Evolutionary conservation across 2,329 filamentous ascomycete species (phyloP).

Genomic region (Ophiostoma sp.): DNA sequence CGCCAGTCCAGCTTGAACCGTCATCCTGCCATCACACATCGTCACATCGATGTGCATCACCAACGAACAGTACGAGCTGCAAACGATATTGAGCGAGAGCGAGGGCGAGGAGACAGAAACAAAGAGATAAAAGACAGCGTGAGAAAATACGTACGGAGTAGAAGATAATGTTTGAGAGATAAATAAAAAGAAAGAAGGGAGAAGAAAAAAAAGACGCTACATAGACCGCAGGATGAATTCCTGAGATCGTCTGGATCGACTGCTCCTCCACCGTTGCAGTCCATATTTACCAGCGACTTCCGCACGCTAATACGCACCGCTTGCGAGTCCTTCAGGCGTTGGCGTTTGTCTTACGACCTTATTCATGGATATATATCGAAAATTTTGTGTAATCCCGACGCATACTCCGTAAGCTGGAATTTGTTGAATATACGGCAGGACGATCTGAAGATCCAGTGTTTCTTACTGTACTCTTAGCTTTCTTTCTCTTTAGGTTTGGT

Average conservation of each 20-base stretch:
- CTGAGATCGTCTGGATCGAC: not conserved
- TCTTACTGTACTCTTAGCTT: not conserved
- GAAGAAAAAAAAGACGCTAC: not conserved
- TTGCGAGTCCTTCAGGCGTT: not conserved
- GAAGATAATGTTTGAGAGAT: too few species aligned
- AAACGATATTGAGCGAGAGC: not conserved
- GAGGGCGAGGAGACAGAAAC: too few species aligned
- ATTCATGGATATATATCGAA: not conserved
- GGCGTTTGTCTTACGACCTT: not conserved
- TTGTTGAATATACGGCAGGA: not conserved
- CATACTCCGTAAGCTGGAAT: not conserved
- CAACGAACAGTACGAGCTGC: not conserved
- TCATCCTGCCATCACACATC: not conserved
- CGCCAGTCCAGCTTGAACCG: not conserved
- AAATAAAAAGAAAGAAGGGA: too few species aligned
- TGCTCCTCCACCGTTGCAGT: constrained; percentile 1
- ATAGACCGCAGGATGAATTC: not conserved
- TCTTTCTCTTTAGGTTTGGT: not conserved
- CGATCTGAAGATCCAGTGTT: not conserved
- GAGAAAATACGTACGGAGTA: too few species aligned
- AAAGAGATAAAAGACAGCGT: too few species aligned
- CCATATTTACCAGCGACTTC: not conserved
- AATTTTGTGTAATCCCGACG: not conserved
- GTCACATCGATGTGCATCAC: not conserved
- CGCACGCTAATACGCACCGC: not conserved